Evolutionary conservation across 768 basidiomycete genomes (phyloP), one percentile per base, ranked within the genome.

Genomic region (Collybia nuda): DNA sequence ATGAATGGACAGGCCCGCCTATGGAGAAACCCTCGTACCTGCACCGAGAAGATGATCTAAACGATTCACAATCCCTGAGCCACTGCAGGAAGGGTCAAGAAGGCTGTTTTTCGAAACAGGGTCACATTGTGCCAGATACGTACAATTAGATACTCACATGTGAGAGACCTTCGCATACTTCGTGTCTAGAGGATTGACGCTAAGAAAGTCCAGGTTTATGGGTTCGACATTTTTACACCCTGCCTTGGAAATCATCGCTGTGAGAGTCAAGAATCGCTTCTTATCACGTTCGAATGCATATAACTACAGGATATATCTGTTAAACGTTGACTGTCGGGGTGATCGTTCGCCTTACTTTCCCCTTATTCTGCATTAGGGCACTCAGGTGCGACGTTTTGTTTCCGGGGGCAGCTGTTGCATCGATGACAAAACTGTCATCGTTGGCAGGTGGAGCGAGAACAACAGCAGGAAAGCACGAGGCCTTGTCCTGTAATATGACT

Each of bases 381-480:
- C 90, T 89, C 19, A 98, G 69, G 67, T 96, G 93, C 6, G 93
- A 89, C 1, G 97, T 98, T 71, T 99, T 99, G 71, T 99, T 99
- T 0, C 97, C 97, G 0, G 97, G 97, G 1, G 97, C 97, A 36
- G 94, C 89, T 9, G 94, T 98, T 11, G 93, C 94, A 67, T 98
- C 96, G 36, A 98, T 88, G 24, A 93, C 90, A 41, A 79, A 73
- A 47, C 71, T 67, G 37, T 75, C 65, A 18, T 81, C 74, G 17
- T 62, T 65, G 1, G 74, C 68, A 9, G 86, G 87, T 38, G 91
- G 89, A 18, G 84, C 78, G n/a, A 99, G 82, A 5, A 98, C 80
- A 51, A 84, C 73, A 0, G 96, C 93, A 15, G 97, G 93, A 66
- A 99, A 93, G 68, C 97, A 99, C 49, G 93, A 96, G 17, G 97